Evolutionary conservation across 345 rosid genomes (phyloP).

Genomic region (Trapa bicornis): DNA sequence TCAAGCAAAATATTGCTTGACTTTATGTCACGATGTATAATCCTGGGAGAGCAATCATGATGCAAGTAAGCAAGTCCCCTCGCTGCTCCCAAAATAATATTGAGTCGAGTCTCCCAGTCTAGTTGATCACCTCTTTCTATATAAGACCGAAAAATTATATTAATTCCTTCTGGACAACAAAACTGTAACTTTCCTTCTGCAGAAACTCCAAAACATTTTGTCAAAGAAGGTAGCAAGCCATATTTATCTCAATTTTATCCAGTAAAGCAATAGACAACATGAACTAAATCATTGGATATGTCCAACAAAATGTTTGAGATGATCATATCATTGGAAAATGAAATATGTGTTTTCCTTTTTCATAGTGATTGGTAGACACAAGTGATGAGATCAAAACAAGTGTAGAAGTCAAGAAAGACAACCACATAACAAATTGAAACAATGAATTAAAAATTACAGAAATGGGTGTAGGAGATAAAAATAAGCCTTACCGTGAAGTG

Average conservation of each 20-base stretch:
- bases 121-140: constrained; percentile 82
- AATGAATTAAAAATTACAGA: neutral
- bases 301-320: neutral
- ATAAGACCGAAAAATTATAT: constrained; percentile 10
- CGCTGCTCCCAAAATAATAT: constrained; percentile 89
- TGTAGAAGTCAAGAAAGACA: neutral
- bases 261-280: neutral
- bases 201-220: neutral
- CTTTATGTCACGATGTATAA: constrained; percentile 97
- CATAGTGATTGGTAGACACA: neutral
- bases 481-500: constrained; percentile 68
- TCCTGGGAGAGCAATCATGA: constrained; percentile 98
- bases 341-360: neutral
- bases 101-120: constrained; percentile 92
- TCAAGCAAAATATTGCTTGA: constrained; percentile 95
- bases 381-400: neutral
- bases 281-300: neutral
- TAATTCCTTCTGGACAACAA: constrained; percentile 5
- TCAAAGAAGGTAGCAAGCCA: neutral
- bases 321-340: neutral
- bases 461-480: neutral
- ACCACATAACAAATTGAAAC: neutral
- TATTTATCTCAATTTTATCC: neutral
- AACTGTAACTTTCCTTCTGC: constrained; percentile 3
- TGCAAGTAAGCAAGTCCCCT: constrained; percentile 95